phyloP scores from a whole-genome alignment of 306 rosid species.

The Rosa persica region DNA sequence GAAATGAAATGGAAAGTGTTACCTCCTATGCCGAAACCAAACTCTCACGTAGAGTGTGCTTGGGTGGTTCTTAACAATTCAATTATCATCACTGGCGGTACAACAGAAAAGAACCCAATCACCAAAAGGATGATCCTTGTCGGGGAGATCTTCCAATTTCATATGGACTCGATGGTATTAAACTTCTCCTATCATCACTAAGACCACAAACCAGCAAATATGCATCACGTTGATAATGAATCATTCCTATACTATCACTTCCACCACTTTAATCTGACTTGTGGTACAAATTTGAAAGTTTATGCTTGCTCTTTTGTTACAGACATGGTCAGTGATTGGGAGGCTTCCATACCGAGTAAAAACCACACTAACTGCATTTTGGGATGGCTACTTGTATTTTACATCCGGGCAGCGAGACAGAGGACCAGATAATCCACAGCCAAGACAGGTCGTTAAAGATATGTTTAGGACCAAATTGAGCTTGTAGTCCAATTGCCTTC shows the following conservation, averaged over 20 bases:
- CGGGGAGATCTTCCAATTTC: slow-evolving; percentile 83
- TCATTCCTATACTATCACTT: background rate
- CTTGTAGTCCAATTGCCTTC: slow-evolving; percentile 17
- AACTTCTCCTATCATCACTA: slow-evolving; percentile 13
- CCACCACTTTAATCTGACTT: background rate
- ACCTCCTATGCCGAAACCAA: slow-evolving; percentile 75
- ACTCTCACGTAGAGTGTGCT: slow-evolving; percentile 85
- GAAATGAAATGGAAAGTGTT: slow-evolving; percentile 82
- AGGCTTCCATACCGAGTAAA: slow-evolving; percentile 85
- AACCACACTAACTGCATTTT: slow-evolving; percentile 74
- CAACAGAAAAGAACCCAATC: slow-evolving; percentile 83
- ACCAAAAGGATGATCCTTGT: slow-evolving; percentile 82
- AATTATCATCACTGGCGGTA: slow-evolving; percentile 74
- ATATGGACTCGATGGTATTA: slow-evolving; percentile 55
- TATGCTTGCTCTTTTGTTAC: slow-evolving; percentile 10
- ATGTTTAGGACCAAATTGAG: slow-evolving; percentile 80
- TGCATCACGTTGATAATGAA: background rate
- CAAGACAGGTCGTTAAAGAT: slow-evolving; percentile 61
- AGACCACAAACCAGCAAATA: background rate
- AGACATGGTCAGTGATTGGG: slow-evolving; percentile 94
- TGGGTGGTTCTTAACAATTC: slow-evolving; percentile 79
- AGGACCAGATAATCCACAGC: slow-evolving; percentile 92
- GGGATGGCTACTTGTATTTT: slow-evolving; percentile 86
- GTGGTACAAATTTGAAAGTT: background rate
- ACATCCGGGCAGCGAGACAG: slow-evolving; percentile 93